A percentile compares a stretch with the other conserved stretches of the same genome.
Evolutionary conservation across 2,329 filamentous ascomycete species (phyloP).

Genomic region (Epichloe elymi): DNA sequence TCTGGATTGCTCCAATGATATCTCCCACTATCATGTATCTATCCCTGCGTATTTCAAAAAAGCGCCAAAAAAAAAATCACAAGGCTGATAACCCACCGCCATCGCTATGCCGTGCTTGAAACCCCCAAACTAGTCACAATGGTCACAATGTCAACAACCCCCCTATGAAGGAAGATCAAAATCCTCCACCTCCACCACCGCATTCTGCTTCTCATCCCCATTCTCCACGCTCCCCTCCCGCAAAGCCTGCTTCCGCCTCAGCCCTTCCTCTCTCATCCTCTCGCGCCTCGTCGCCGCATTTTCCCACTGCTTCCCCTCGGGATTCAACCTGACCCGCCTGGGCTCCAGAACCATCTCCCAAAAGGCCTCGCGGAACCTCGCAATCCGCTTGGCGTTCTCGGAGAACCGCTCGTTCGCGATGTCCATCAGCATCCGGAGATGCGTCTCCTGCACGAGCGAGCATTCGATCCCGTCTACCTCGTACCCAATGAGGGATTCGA

Average conservation of each 20-base stretch:
- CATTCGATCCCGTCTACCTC: slow-evolving; percentile 24
- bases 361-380: slow-evolving; percentile 46
- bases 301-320: slow-evolving; percentile 38
- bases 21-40: too few species aligned
- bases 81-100: too few species aligned
- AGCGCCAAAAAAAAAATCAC: too few species aligned
- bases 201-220: slow-evolving; percentile 5
- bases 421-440: slow-evolving; percentile 52
- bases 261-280: slow-evolving; percentile 44
- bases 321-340: slow-evolving; percentile 13
- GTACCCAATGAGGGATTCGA: slow-evolving; percentile 69
- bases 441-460: slow-evolving; percentile 48
- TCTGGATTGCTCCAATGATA: too few species aligned
- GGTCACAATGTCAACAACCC: too few species aligned
- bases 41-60: too few species aligned
- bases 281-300: slow-evolving; percentile 36
- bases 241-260: slow-evolving; percentile 37
- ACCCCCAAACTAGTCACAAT: too few species aligned
- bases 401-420: slow-evolving; percentile 64
- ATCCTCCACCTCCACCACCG: background rate
- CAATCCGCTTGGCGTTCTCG: slow-evolving; percentile 55
- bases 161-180: background rate
- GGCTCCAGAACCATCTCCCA: slow-evolving; percentile 16
- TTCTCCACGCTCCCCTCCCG: slow-evolving; percentile 9
- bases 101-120: too few species aligned